These are phyloP conservation scores for Metschnikowia chrysomelidarum DNA, from an alignment of 805 yeast genomes.

Conservation along the genomic window DNA sequence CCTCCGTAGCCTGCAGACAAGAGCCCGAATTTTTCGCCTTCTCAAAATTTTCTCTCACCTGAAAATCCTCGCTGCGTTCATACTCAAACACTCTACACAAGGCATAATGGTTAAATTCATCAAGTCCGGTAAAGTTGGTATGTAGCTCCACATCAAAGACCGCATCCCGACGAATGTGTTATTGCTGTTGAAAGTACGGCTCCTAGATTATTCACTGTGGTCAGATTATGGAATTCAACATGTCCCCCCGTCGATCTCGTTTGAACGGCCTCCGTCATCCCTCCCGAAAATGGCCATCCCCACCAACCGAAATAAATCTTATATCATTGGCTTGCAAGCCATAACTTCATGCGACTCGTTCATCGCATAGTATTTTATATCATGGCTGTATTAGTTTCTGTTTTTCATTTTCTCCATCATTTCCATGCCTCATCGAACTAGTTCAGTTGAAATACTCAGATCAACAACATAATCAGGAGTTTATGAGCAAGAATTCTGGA, in stretches of 20 bases:
- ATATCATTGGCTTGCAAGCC: too few species aligned
- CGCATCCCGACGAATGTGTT: slow-evolving; percentile 1
- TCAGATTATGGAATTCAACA: too few species aligned
- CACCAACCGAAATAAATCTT: background rate
- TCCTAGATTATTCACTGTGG: too few species aligned
- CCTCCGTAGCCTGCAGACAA: slow-evolving; percentile 18
- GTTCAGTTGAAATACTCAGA: too few species aligned
- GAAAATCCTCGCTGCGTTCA: slow-evolving; percentile 15
- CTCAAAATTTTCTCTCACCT: slow-evolving; percentile 20
- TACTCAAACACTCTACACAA: slow-evolving; percentile 25
- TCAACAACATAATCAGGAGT: too few species aligned
- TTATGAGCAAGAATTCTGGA: too few species aligned
- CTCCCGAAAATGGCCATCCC: background rate
- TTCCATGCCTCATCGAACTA: too few species aligned
- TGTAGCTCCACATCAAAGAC: slow-evolving; percentile 38
- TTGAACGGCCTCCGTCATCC: background rate
- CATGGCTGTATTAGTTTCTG: too few species aligned
- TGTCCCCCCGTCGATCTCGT: background rate
- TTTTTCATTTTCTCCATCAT: too few species aligned
- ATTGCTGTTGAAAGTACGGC: background rate
- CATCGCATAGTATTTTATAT: too few species aligned
- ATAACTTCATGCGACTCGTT: too few species aligned
- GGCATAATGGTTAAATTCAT: slow-evolving; percentile 93
- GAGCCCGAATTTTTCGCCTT: slow-evolving; percentile 22
- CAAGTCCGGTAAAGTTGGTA: slow-evolving; percentile 99